A percentile compares a stretch with the other conserved stretches of the same genome.
Evolutionary conservation across 768 basidiomycete species (phyloP).

Genomic region (Ramaria sp.): DNA sequence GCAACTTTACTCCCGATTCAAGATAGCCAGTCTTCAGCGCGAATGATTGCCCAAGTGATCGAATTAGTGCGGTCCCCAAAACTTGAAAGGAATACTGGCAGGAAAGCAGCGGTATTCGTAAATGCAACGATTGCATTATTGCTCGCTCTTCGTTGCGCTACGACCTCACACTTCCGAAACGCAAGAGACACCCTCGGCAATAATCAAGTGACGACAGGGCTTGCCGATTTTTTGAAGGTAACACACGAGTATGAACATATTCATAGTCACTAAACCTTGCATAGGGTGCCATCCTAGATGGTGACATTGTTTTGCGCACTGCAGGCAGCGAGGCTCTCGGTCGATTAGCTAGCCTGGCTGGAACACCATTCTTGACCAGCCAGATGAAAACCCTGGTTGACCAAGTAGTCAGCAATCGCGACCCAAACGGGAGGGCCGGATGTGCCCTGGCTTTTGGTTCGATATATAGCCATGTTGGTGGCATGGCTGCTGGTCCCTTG

Average conservation of each 20-base stretch:
- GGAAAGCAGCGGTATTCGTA: conserved; percentile 73
- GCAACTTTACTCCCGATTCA: conserved; percentile 69
- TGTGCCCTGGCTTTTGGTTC: conserved; percentile 89
- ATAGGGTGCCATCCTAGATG: conserved; percentile 72
- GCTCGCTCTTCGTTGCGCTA: conserved; percentile 49
- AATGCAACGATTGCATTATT: conserved; percentile 72
- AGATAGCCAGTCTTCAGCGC: conserved; percentile 45
- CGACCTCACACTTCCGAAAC: conserved; percentile 40
- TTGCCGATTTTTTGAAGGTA: conserved; percentile 75
- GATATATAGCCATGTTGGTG: conserved; percentile 86
- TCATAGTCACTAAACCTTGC: conserved; percentile 7
- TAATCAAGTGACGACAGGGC: conserved; percentile 43
- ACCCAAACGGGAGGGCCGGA: conserved; percentile 85
- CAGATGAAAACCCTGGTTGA: conserved; percentile 89
- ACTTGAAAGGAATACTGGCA: conserved; percentile 77
- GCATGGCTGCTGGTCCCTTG: conserved; percentile 87
- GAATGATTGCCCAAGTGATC: conserved; percentile 45
- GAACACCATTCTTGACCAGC: conserved; percentile 70
- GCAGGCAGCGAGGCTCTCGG: conserved; percentile 86
- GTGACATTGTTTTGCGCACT: conserved; percentile 63
- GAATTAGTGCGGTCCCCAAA: conserved; percentile 64
- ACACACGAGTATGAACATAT: conserved; percentile 11
- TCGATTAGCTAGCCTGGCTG: conserved; percentile 71
- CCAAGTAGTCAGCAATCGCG: conserved; percentile 88
- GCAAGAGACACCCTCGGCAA: conserved; percentile 58